Conservation (phyloP, 805 yeast genomes). For the Ogataea saltuana region DNA sequence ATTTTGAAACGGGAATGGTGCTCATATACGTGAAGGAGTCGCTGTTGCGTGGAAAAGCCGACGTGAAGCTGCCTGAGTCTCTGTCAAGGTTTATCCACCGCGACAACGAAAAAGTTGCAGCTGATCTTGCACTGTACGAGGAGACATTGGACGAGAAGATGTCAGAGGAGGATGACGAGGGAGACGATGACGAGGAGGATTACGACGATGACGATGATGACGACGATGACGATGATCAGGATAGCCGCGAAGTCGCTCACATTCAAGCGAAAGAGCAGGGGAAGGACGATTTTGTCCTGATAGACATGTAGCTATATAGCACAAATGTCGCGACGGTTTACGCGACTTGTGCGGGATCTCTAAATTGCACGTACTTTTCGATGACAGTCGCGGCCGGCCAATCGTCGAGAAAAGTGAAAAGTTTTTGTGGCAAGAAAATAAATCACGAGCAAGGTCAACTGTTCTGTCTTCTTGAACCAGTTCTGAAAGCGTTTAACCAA, state of each 20-base stretch:
- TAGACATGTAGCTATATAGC: slow-evolving; percentile 14
- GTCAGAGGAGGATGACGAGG: slow-evolving; percentile 10
- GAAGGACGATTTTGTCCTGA: slow-evolving; percentile 18
- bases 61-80: slow-evolving; percentile 23
- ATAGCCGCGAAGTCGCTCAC: too few species aligned
- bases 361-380: background rate
- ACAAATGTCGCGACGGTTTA: background rate
- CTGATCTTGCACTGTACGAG: slow-evolving; percentile 17
- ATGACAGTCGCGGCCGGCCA: slow-evolving; percentile 7
- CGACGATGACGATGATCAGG: slow-evolving; percentile 3
- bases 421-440: slow-evolving; percentile 5
- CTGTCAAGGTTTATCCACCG: slow-evolving; percentile 33
- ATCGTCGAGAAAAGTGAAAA: slow-evolving; percentile 10
- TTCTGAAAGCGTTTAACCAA: too few species aligned
- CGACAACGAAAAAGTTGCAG: slow-evolving; percentile 31
- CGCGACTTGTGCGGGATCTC: background rate
- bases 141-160: slow-evolving; percentile 14
- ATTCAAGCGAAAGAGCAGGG: slow-evolving; percentile 1
- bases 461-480: too few species aligned
- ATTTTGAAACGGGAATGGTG: slow-evolving; percentile 35
- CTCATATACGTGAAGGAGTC: slow-evolving; percentile 37
- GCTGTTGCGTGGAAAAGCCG: slow-evolving; percentile 18
- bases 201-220: slow-evolving; percentile 7
- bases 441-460: too few species aligned
- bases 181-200: slow-evolving; percentile 2